Evolutionary conservation across 2,329 filamentous ascomycete genomes (phyloP), one percentile per base, ranked within the genome.

Genomic region (Colletotrichum eleusines): DNA sequence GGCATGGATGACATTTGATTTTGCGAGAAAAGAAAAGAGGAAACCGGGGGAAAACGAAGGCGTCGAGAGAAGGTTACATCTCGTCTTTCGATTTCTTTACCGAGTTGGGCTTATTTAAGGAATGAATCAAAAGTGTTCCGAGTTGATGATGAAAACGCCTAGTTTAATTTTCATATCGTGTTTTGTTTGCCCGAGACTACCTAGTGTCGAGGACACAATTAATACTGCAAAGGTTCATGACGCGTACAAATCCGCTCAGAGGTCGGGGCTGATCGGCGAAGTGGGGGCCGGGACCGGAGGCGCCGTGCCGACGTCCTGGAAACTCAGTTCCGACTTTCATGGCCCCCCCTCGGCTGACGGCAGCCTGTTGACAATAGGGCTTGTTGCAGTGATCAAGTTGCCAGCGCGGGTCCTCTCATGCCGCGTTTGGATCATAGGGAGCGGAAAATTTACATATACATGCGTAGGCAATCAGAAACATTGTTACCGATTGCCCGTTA

Each of bases 1-100:
- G 55, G 63, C 63, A 69, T 66, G 68, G 64, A 71, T 62, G 63
- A 71, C 50, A 67, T 66, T 60, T 61, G 60, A 53, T 33, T 51
- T 50, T 51, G 28, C n/a, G 59, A 48, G 23, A 62, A 48, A n/a
- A 51, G 16, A 61, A 50, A 26, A 50, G 26, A n/a, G n/a, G 20
- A 33, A 7, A 12, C 11, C 2, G 55, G n/a, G 33, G 35, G 26
- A n/a, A 40, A 33, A 35, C 48, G n/a, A 63, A 35, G 26, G 33
- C 48, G 26, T 23, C 40, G 55, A 60, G 67, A 69, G 16, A 44
- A 16, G 40, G 26, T 42, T 14, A n/a, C 40, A 54, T 50, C 62
- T 35, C 46, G 54, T 48, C 63, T 59, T 53, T 20, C 48, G 67
- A 48, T 50, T 50, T 69, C 20, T 69, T 55, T 53, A 26, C 63